Conservation (phyloP, 768 basidiomycete species). For the Cystobasidium onofrii region DNA sequence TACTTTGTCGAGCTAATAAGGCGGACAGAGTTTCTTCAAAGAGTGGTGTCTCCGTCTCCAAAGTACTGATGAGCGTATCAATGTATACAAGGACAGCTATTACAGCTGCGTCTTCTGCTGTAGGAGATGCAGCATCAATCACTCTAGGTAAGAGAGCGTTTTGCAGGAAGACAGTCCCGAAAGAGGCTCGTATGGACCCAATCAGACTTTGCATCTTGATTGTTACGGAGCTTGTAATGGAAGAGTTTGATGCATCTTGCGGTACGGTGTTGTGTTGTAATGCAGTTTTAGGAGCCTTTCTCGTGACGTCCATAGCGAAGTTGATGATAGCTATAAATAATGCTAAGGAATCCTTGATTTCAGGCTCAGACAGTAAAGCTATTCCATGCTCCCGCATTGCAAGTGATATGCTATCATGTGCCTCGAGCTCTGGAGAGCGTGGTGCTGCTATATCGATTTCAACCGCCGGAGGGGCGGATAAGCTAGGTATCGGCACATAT, state of each 20-base stretch:
- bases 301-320: constrained; percentile 80
- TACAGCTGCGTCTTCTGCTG: constrained; percentile 79
- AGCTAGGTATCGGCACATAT: constrained; percentile 49
- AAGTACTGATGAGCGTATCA: constrained; percentile 72
- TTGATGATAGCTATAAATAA: constrained; percentile 84
- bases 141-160: constrained; percentile 89
- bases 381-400: constrained; percentile 45
- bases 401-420: neutral
- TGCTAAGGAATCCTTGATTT: constrained; percentile 71
- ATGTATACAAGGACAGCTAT: constrained; percentile 86
- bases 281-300: constrained; percentile 35
- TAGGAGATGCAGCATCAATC: constrained; percentile 57
- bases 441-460: neutral
- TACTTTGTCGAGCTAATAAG: constrained; percentile 72
- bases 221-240: neutral
- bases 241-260: neutral
- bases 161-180: constrained; percentile 72
- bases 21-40: constrained; percentile 66
- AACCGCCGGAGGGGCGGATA: neutral
- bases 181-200: constrained; percentile 54
- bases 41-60: constrained; percentile 58
- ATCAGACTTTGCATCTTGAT: constrained; percentile 55
- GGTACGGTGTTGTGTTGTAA: constrained; percentile 9
- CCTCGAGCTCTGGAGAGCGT: neutral
- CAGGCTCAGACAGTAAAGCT: constrained; percentile 65